These are phyloP conservation scores for Thymus mandschuricus DNA, from an alignment of 257 asterid genomes.

Conservation along the genomic window DNA sequence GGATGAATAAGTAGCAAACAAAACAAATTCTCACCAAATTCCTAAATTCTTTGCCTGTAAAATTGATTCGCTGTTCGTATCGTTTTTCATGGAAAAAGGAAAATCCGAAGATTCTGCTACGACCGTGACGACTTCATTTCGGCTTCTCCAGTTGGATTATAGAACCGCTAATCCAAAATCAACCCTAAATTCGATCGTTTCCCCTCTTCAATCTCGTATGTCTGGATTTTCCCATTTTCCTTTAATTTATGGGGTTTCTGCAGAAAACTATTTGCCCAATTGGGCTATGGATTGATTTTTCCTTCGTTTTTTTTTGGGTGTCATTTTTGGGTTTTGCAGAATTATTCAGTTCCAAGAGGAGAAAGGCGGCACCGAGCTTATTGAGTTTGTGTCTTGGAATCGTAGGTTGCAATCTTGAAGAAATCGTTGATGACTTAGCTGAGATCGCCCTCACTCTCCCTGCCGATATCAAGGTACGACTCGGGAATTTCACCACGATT, in stretches of 20 bases:
- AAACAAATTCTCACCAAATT: neutral
- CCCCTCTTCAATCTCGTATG: conserved; percentile 51
- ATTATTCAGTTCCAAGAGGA: conserved; percentile 40
- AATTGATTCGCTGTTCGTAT: conserved; percentile 15
- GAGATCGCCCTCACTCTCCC: conserved; percentile 68
- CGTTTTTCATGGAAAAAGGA: conserved; percentile 59
- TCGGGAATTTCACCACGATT: neutral
- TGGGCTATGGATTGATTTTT: conserved; percentile 25
- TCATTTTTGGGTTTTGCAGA: conserved; percentile 44
- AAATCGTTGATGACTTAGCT: conserved; percentile 71
- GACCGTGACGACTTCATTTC: conserved; percentile 34
- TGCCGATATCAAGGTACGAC: conserved; percentile 62
- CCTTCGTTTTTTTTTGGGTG: neutral
- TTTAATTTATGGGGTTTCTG: neutral
- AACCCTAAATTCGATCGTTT: conserved; percentile 20
- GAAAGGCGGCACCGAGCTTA: conserved; percentile 68
- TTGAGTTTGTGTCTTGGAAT: conserved; percentile 84
- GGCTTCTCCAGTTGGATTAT: conserved; percentile 44
- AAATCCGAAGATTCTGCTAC: conserved; percentile 37
- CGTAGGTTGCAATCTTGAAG: conserved; percentile 83
- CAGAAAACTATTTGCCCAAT: too few relatives aligned
- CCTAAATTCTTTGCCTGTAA: neutral
- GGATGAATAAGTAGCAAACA: too few relatives aligned
- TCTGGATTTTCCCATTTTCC: neutral
- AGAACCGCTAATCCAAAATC: conserved; percentile 31